Conservation (phyloP, 305 asterid species). For the Rubia occidens region DNA sequence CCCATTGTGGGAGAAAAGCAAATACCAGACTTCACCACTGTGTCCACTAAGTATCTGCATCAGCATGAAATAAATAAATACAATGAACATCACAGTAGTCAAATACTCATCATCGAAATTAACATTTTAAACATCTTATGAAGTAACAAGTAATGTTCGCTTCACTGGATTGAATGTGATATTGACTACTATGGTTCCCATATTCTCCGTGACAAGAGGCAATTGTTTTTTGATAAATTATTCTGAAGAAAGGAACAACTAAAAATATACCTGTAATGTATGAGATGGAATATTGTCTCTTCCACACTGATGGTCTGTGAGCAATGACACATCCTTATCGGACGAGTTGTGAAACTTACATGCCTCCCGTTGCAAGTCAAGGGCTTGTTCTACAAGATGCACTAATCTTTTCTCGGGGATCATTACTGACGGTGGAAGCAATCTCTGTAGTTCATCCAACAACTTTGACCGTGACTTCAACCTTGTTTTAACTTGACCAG, state of each 20-base stretch:
- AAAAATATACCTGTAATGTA: conserved; percentile 56
- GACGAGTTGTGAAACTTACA: conserved; percentile 73
- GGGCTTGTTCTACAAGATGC: conserved; percentile 84
- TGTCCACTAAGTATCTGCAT: conserved; percentile 63
- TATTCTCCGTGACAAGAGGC: not conserved
- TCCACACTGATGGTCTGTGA: conserved; percentile 74
- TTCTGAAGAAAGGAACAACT: conserved; percentile 4
- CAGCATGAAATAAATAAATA: conserved; percentile 10
- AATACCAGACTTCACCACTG: conserved; percentile 72
- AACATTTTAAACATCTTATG: not conserved
- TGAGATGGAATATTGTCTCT: conserved; percentile 65
- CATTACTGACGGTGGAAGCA: conserved; percentile 74
- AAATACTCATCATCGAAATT: not conserved
- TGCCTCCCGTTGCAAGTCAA: conserved; percentile 59
- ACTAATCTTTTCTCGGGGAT: conserved; percentile 72
- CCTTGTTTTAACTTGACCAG: conserved; percentile 29
- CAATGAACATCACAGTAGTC: not conserved
- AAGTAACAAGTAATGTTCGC: not conserved
- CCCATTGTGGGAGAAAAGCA: conserved; percentile 83
- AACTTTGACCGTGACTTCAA: conserved; percentile 47
- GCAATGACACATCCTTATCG: conserved; percentile 58
- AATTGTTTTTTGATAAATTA: not conserved
- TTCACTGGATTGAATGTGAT: not conserved
- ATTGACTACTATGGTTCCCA: not conserved
- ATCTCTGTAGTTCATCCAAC: conserved; percentile 58